Percentiles rank a stretch among this genome's conserved stretches.
phyloP scores from a whole-genome alignment of 1,284 basidiomycete species.

The Ustilago esculenta region DNA sequence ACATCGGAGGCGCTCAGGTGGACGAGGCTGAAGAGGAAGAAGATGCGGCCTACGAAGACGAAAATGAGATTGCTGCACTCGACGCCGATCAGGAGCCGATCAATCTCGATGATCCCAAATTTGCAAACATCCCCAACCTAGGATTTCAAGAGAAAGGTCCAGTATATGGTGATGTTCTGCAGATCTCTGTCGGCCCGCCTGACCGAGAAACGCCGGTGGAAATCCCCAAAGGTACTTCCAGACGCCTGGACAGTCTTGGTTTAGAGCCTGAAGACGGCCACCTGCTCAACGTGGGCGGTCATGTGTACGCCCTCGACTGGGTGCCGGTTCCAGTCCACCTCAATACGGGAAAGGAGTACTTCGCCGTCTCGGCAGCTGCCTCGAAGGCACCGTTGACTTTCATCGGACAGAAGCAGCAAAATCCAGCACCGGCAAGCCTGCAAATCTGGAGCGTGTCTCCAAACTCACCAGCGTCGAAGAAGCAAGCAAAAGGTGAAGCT shows the following conservation, averaged over 20 bases:
- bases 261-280: conserved; percentile 39
- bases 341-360: conserved; percentile 39
- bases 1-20: conserved; percentile 2
- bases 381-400: conserved; percentile 18
- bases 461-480: neutral
- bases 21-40: conserved; percentile 19
- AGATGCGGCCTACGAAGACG: conserved; percentile 16
- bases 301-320: conserved; percentile 53
- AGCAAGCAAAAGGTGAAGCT: conserved; percentile 20
- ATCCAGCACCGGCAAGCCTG: conserved; percentile 16
- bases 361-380: conserved; percentile 33
- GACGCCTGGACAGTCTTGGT: conserved; percentile 22
- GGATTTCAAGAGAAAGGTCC: conserved; percentile 32
- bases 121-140: conserved; percentile 27
- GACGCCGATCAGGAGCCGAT: conserved; percentile 27
- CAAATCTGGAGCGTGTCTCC: conserved; percentile 53
- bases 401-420: conserved; percentile 18
- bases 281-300: conserved; percentile 44
- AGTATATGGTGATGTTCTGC: conserved; percentile 16
- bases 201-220: conserved; percentile 21
- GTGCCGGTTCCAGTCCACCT: conserved; percentile 42
- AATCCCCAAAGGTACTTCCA: conserved; percentile 12
- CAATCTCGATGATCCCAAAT: conserved; percentile 27
- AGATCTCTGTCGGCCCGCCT: conserved; percentile 23
- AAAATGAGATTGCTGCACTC: conserved; percentile 10